These are phyloP conservation scores for Populus deltoides DNA, from an alignment of 345 rosid species.

Conservation along the genomic window DNA sequence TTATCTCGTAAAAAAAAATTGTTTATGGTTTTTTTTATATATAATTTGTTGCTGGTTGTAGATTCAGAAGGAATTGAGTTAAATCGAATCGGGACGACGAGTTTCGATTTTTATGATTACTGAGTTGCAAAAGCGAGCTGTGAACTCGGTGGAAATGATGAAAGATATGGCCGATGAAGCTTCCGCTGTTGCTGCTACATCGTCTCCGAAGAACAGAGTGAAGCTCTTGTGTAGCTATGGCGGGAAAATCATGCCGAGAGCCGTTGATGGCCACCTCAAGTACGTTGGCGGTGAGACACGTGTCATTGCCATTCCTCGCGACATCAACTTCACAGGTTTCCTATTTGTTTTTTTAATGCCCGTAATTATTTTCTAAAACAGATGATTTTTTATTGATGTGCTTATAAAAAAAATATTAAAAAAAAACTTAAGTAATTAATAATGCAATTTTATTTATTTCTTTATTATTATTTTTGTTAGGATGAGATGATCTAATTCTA, in stretches of 20 bases:
- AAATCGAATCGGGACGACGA: background rate
- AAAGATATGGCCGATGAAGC: constrained; percentile 19
- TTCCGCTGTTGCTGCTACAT: background rate
- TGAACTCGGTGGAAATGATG: background rate
- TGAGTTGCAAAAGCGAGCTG: background rate
- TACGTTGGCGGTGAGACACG: constrained; percentile 95
- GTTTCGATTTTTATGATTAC: background rate
- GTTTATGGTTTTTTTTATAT: too few species aligned
- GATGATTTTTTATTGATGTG: too few species aligned
- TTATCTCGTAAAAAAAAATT: too few species aligned
- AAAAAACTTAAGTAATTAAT: too few species aligned
- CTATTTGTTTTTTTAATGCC: background rate
- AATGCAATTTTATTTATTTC: too few species aligned
- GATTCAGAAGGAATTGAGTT: background rate
- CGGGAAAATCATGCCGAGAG: constrained; percentile 77
- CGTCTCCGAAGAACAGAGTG: constrained; percentile 44
- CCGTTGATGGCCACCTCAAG: constrained; percentile 64
- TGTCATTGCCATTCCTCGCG: constrained; percentile 56
- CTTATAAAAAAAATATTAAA: too few species aligned
- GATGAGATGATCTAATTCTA: too few species aligned
- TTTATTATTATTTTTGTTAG: too few species aligned
- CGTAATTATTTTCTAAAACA: too few species aligned
- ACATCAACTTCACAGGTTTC: constrained; percentile 57
- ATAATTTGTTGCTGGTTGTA: too few species aligned
- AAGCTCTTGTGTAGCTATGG: constrained; percentile 87